phyloP scores from a whole-genome alignment of 805 yeast genomes.

The Candida sithepensis region DNA sequence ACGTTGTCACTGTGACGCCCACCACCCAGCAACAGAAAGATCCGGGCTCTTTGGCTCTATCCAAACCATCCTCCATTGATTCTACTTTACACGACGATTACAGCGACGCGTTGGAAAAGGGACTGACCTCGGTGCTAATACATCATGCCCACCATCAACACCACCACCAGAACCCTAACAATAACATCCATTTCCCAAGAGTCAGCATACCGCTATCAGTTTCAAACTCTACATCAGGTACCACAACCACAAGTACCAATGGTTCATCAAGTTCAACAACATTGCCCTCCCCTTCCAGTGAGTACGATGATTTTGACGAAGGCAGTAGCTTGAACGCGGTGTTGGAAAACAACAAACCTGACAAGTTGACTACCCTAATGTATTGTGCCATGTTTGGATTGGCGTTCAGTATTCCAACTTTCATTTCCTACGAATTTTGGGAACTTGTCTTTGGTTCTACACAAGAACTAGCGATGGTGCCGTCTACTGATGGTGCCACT shows the following conservation, averaged over 20 bases:
- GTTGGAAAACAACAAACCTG: conserved; percentile 58
- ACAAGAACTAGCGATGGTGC: not conserved
- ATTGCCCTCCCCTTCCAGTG: not conserved
- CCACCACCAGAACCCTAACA: conserved; percentile 1
- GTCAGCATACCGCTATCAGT: not conserved
- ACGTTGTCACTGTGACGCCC: conserved; percentile 54
- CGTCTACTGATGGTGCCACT: conserved; percentile 1
- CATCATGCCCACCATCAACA: not conserved
- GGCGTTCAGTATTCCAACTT: conserved; percentile 67
- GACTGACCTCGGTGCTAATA: not conserved
- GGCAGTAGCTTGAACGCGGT: not conserved
- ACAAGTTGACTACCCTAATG: conserved; percentile 74
- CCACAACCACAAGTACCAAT: not conserved
- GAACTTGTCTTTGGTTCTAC: conserved; percentile 16
- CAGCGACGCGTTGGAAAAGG: not conserved
- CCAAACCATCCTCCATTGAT: not conserved
- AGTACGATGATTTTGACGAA: conserved; percentile 1
- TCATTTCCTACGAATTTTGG: conserved; percentile 58
- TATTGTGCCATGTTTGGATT: conserved; percentile 78
- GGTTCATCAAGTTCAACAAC: not conserved
- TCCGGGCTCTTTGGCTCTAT: conserved; percentile 17
- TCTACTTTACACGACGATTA: not conserved
- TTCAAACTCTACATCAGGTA: not conserved
- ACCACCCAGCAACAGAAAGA: conserved; percentile 2
- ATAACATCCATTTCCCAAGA: not conserved